Evolutionary conservation across 164 flowering plant genomes (phyloP).

Genomic region (Protea cynaroides): DNA sequence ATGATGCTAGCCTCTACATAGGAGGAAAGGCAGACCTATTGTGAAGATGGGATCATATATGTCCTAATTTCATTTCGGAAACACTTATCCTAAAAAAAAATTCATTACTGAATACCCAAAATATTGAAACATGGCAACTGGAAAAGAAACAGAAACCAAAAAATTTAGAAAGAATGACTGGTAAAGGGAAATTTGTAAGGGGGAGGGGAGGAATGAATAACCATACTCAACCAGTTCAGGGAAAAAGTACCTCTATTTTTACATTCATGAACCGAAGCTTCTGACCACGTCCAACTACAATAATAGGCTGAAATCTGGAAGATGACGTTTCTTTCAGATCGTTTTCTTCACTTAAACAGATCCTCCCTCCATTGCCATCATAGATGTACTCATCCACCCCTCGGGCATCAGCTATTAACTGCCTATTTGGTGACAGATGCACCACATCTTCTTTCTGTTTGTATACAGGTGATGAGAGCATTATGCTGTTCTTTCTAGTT

Average conservation of each 20-base stretch:
- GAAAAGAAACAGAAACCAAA: not conserved
- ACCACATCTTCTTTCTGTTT: slow-evolving; percentile 77
- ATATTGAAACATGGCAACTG: not conserved
- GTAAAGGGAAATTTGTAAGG: not conserved
- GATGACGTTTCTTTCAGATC: slow-evolving; percentile 41
- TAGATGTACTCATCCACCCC: slow-evolving; percentile 76
- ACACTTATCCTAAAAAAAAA: too few species aligned
- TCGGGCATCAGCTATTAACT: slow-evolving; percentile 62
- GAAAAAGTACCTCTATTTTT: slow-evolving; percentile 69
- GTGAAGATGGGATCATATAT: too few species aligned
- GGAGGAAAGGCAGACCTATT: too few species aligned
- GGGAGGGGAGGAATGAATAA: too few species aligned
- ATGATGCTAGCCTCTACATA: too few species aligned
- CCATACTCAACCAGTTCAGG: too few species aligned
- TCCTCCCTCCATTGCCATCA: slow-evolving; percentile 91
- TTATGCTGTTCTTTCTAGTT: slow-evolving; percentile 43
- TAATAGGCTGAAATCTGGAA: slow-evolving; percentile 43
- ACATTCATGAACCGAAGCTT: slow-evolving; percentile 87
- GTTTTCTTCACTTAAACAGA: slow-evolving; percentile 47
- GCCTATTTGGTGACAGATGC: slow-evolving; percentile 61
- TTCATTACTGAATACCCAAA: too few species aligned
- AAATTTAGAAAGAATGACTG: not conserved
- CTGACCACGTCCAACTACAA: slow-evolving; percentile 84
- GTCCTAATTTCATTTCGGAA: too few species aligned
- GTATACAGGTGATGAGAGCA: slow-evolving; percentile 55